Evolutionary conservation across 108 stramenopile species (phyloP).

Genomic region (Pinguiococcus pyrenoidosus): DNA sequence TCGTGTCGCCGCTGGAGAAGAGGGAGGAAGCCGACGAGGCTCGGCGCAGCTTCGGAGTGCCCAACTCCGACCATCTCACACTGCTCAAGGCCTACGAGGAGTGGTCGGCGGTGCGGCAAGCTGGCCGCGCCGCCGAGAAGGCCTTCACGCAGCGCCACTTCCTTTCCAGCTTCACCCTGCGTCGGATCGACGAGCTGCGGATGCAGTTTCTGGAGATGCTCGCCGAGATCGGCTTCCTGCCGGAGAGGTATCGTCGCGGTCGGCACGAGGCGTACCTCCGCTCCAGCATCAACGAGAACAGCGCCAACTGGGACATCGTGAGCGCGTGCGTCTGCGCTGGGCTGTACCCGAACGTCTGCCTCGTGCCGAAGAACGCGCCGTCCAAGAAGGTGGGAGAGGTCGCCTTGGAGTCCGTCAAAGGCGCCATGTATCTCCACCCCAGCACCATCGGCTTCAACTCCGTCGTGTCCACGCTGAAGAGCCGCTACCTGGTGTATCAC

Average conservation of each 20-base stretch:
- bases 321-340: conserved; percentile 66
- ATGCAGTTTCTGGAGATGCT: conserved; percentile 61
- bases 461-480: too few relatives aligned
- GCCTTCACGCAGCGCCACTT: conserved; percentile 57
- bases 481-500: conserved; percentile 32
- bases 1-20: conserved; percentile 48
- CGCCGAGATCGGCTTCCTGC: conserved; percentile 55
- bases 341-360: conserved; percentile 73
- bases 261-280: not conserved
- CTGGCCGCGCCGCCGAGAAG: conserved; percentile 26
- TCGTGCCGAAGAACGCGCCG: conserved; percentile 52
- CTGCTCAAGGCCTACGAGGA: conserved; percentile 66
- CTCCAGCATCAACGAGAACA: conserved; percentile 27
- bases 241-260: not conserved
- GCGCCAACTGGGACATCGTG: conserved; percentile 46
- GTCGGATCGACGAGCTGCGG: conserved; percentile 56
- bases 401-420: conserved; percentile 34
- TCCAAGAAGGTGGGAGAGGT: conserved; percentile 56
- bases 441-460: too few relatives aligned
- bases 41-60: conserved; percentile 45
- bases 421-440: too few relatives aligned
- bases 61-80: conserved; percentile 69
- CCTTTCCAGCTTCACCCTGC: conserved; percentile 48
- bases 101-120: not conserved
- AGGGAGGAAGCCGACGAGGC: conserved; percentile 54